Percentiles rank a stretch among this genome's conserved stretches.
phyloP scores from a whole-genome alignment of 139 green algal species.

The Desmodesmus armatus region DNA sequence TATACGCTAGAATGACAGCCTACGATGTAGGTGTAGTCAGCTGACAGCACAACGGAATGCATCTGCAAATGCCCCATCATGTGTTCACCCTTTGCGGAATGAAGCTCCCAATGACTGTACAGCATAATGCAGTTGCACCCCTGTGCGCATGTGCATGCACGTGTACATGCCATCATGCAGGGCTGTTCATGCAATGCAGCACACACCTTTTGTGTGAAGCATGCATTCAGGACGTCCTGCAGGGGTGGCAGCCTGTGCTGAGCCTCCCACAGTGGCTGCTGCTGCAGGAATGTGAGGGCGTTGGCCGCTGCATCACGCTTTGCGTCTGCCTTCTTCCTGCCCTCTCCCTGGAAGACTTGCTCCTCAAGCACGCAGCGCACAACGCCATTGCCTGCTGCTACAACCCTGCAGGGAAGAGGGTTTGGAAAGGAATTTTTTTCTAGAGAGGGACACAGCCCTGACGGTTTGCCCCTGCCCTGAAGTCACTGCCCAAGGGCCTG shows the following conservation, averaged over 20 bases:
- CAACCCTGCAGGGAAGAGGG: too few relatives aligned
- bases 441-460: too few relatives aligned
- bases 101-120: too few relatives aligned
- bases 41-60: neutral
- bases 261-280: conserved; percentile 9
- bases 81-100: too few relatives aligned
- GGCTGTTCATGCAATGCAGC: neutral
- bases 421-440: too few relatives aligned
- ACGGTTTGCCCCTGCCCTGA: too few relatives aligned
- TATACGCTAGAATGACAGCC: too few relatives aligned
- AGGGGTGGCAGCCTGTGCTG: neutral
- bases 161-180: too few relatives aligned
- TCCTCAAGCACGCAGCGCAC: neutral
- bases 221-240: neutral
- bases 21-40: neutral
- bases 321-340: conserved; percentile 9
- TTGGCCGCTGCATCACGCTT: conserved; percentile 17
- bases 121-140: too few relatives aligned
- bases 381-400: neutral
- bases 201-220: neutral
- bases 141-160: too few relatives aligned
- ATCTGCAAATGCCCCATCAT: neutral
- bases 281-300: conserved; percentile 11
- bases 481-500: too few relatives aligned
- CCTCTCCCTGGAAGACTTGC: conserved; percentile 12